Evolutionary conservation across 352 stramenopile genomes (phyloP).

Genomic region (Phytophthora tentaculata): DNA sequence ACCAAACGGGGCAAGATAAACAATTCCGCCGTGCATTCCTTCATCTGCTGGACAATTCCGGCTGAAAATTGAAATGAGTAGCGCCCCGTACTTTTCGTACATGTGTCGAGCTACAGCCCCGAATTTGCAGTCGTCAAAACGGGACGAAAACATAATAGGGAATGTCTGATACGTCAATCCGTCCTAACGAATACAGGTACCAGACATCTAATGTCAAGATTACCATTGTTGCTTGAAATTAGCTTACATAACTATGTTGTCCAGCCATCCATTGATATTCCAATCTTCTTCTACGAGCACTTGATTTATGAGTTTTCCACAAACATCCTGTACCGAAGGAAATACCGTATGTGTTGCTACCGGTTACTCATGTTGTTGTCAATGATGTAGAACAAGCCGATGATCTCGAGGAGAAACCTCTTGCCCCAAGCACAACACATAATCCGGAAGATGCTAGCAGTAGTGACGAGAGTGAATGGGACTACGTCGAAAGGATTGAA

Average conservation of each 20-base stretch:
- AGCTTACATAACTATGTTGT: conserved; percentile 24
- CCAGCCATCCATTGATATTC: conserved; percentile 42
- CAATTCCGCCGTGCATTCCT: not conserved
- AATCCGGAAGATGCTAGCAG: too few relatives aligned
- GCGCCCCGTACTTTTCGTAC: conserved; percentile 56
- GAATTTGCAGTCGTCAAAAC: conserved; percentile 61
- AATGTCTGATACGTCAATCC: conserved; percentile 78
- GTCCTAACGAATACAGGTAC: too few relatives aligned
- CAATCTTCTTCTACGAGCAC: conserved; percentile 55
- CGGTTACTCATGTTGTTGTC: too few relatives aligned
- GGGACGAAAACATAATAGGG: conserved; percentile 64
- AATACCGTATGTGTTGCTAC: too few relatives aligned
- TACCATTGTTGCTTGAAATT: not conserved
- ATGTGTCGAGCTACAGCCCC: conserved; percentile 60
- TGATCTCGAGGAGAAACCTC: too few relatives aligned
- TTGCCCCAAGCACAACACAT: too few relatives aligned
- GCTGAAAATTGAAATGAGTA: conserved; percentile 44
- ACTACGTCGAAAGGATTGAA: too few relatives aligned
- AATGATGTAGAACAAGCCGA: too few relatives aligned
- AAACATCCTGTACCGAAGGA: too few relatives aligned
- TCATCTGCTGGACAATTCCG: conserved; percentile 6
- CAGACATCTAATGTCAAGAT: not conserved
- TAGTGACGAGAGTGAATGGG: too few relatives aligned
- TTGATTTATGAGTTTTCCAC: conserved; percentile 40
- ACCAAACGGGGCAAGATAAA: conserved; percentile 53